Evolutionary conservation across 1,284 basidiomycete species (phyloP).

Genomic region (Pseudozyma hubeiensis): DNA sequence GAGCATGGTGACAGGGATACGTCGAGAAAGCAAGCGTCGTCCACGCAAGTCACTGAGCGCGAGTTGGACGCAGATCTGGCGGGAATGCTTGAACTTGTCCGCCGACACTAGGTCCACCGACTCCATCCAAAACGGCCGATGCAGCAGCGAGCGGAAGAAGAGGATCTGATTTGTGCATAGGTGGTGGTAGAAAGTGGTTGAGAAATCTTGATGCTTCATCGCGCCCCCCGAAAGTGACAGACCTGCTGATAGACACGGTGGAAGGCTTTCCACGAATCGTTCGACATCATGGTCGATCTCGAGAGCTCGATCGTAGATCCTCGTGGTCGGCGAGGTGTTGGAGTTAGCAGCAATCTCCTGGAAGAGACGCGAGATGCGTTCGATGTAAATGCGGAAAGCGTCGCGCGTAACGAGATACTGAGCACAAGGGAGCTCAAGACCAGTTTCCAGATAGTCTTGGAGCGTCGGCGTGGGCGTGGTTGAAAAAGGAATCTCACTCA

Average conservation of each 20-base stretch:
- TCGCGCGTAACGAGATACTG: conserved; percentile 47
- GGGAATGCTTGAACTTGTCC: conserved; percentile 28
- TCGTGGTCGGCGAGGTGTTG: conserved; percentile 19
- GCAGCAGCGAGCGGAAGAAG: conserved; percentile 44
- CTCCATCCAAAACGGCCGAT: conserved; percentile 51
- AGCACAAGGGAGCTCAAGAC: conserved; percentile 38
- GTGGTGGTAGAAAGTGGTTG: conserved; percentile 45
- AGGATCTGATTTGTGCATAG: conserved; percentile 45
- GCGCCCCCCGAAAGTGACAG: conserved; percentile 27
- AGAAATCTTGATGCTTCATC: conserved; percentile 39
- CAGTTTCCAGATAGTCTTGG: conserved; percentile 28
- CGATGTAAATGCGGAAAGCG: conserved; percentile 30
- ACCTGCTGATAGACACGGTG: conserved; percentile 26
- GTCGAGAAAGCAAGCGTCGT: conserved; percentile 34
- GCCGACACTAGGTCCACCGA: conserved; percentile 30
- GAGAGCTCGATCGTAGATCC: conserved; percentile 41
- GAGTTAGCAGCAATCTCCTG: conserved; percentile 44
- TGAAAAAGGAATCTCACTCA: conserved; percentile 45
- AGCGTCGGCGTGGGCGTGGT: conserved; percentile 31
- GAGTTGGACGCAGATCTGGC: conserved; percentile 41
- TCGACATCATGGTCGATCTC: conserved; percentile 42
- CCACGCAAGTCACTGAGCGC: conserved; percentile 39
- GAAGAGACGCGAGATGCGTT: conserved; percentile 39
- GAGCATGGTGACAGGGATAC: conserved; percentile 42
- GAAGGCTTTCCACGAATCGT: conserved; percentile 20